Percentiles rank a stretch among this genome's conserved stretches.
Evolutionary conservation across 345 rosid species (phyloP).

Genomic region (Eucalyptus paniculata): DNA sequence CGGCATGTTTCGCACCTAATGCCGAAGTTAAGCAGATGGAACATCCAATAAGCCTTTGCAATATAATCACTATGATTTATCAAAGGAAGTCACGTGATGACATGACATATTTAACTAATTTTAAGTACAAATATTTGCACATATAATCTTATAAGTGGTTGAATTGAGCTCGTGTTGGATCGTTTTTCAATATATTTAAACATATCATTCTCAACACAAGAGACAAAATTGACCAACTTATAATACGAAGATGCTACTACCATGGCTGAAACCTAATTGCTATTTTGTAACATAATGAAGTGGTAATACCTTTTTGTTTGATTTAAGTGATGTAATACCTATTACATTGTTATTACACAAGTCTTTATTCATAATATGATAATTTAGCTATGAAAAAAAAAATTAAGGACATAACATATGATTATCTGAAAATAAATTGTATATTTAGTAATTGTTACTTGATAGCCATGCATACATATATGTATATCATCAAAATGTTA

Average conservation of each 20-base stretch:
- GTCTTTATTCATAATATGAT: not conserved
- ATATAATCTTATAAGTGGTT: not conserved
- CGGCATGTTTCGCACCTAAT: not conserved
- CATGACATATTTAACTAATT: no score
- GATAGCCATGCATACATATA: not conserved
- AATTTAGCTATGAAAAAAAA: not conserved
- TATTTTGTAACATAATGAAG: not conserved
- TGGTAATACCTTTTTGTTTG: not conserved
- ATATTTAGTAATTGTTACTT: not conserved
- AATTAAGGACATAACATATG: not conserved
- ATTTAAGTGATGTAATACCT: not conserved
- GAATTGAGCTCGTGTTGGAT: accelerated
- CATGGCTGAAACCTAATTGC: not conserved
- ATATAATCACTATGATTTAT: no score
- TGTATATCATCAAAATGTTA: not conserved
- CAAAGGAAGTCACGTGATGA: not conserved
- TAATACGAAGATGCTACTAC: not conserved
- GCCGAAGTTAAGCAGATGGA: not conserved
- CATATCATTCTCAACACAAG: not conserved
- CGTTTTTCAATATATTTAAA: not conserved
- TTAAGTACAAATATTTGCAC: not conserved
- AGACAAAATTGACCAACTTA: not conserved
- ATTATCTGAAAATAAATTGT: not conserved
- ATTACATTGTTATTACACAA: not conserved
- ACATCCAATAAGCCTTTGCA: not conserved